phyloP scores from a whole-genome alignment of 495 filamentous ascomycete genomes.

The Aspergillus diversus region DNA sequence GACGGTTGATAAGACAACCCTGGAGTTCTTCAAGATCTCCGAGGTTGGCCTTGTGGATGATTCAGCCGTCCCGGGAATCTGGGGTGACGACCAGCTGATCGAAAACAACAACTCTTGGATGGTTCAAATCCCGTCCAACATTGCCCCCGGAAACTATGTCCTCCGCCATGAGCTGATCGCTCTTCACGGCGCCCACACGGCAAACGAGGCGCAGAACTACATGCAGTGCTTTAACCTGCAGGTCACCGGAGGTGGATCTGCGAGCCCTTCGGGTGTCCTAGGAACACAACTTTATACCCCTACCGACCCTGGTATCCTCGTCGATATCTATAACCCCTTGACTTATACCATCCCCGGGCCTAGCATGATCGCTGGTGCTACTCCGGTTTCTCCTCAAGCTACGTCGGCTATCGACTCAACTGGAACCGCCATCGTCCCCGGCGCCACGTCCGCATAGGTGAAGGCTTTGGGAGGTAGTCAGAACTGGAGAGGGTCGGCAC shows the following conservation, averaged over 20 bases:
- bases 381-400: slow-evolving; percentile 20
- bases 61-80: slow-evolving; percentile 49
- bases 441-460: not conserved
- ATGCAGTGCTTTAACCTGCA: slow-evolving; percentile 71
- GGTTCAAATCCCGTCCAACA: slow-evolving; percentile 61
- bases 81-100: slow-evolving; percentile 64
- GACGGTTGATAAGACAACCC: slow-evolving; percentile 55
- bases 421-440: slow-evolving; percentile 17
- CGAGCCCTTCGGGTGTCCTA: slow-evolving; percentile 50
- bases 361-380: slow-evolving; percentile 33
- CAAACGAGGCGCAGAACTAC: slow-evolving; percentile 68
- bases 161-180: slow-evolving; percentile 76
- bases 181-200: slow-evolving; percentile 56
- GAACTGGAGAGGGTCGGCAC: not conserved
- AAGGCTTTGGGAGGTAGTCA: not conserved
- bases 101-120: slow-evolving; percentile 64
- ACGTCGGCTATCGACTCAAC: slow-evolving; percentile 30
- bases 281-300: slow-evolving; percentile 60
- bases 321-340: slow-evolving; percentile 58
- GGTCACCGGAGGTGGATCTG: slow-evolving; percentile 60
- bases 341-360: slow-evolving; percentile 55
- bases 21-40: slow-evolving; percentile 73
- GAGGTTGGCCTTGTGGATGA: slow-evolving; percentile 57
- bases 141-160: slow-evolving; percentile 68
- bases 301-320: slow-evolving; percentile 58